Evolutionary conservation across 176 grass and related monocot genomes (phyloP), one percentile per base, ranked within the genome.

Genomic region (Elaeis guineensis): DNA sequence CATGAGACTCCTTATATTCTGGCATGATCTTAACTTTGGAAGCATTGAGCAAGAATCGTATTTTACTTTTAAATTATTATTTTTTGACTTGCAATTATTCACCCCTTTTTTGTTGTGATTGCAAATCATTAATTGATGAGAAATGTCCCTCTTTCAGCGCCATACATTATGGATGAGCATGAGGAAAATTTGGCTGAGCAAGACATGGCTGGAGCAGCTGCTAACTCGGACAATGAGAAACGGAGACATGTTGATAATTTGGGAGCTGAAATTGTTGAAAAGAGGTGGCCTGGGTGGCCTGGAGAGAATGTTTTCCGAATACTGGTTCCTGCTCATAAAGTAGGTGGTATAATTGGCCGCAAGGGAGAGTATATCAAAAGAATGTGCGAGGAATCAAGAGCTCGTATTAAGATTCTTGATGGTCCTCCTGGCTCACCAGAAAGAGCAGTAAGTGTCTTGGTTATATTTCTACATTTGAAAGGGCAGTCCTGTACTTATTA

Each of bases 331-430:
- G 53, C 68, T 21, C 79, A 83, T 6, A 98, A 98, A 78, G 94
- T 89, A 4, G 94, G 94, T 30, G 81, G 83, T 20, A 59, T 98
- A 25, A 98, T 98, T 71, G 94, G 94, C 2, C 94, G 89, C 52
- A 98, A 98, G 72, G 94, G 94, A 44, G 94, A 98, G 66, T 86
- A 78, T 52, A 98, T 98, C 35, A 98, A 92, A 59, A 98, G 57
- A 69, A 92, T 98, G 79, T 88, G 84, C 6, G 93, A 98, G 76
- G 93, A 98, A 72, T 92, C 93, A 5, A 89, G 64, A 69, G 79
- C 93, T 66, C 88, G 93, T 50, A 98, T 98, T 29, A 98, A 90
- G 81, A 83, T 98, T 52, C 87, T 98, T 18, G 89, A 98, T 25
- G 88, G 76, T 32, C 88, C 93, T 59, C 88, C 82, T 62, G 79